Evolutionary conservation across 2,329 filamentous ascomycete genomes (phyloP).

Genomic region (Orbilia javanica): DNA sequence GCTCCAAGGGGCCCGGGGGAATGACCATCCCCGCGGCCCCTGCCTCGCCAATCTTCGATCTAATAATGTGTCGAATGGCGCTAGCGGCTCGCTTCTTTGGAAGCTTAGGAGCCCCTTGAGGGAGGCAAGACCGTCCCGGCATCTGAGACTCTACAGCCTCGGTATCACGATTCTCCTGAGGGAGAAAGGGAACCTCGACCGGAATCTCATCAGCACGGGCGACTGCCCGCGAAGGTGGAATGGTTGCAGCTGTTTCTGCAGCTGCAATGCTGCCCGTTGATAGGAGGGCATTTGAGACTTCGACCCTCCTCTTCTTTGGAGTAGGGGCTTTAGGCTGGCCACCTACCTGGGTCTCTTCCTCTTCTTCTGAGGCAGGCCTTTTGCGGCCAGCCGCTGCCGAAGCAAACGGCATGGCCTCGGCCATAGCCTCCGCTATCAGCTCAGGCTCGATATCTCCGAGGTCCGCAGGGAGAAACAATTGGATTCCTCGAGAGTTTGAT

Average conservation of each 20-base stretch:
- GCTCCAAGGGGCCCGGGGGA: constrained; percentile 7
- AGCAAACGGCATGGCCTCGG: neutral
- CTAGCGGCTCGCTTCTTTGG: neutral
- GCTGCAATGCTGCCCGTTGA: neutral
- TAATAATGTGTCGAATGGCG: neutral
- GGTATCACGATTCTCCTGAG: neutral
- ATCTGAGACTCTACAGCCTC: neutral
- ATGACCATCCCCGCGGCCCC: neutral
- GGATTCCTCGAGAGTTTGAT: neutral
- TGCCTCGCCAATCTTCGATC: neutral
- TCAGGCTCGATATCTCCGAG: neutral
- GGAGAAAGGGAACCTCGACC: neutral
- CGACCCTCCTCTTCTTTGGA: constrained; percentile 41
- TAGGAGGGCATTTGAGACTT: constrained; percentile 8
- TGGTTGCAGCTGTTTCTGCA: neutral
- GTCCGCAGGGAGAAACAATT: neutral
- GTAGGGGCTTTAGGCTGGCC: constrained; percentile 21
- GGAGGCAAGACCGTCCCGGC: neutral
- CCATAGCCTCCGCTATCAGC: neutral
- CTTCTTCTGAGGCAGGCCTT: neutral
- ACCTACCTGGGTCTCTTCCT: constrained; percentile 34
- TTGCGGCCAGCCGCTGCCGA: neutral
- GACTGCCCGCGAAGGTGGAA: neutral
- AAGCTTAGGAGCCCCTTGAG: constrained; percentile 19
- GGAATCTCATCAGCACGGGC: neutral